These are phyloP conservation scores for Colletotrichum eleusines DNA, from an alignment of 2,329 filamentous ascomycete genomes.

Conservation along the genomic window DNA sequence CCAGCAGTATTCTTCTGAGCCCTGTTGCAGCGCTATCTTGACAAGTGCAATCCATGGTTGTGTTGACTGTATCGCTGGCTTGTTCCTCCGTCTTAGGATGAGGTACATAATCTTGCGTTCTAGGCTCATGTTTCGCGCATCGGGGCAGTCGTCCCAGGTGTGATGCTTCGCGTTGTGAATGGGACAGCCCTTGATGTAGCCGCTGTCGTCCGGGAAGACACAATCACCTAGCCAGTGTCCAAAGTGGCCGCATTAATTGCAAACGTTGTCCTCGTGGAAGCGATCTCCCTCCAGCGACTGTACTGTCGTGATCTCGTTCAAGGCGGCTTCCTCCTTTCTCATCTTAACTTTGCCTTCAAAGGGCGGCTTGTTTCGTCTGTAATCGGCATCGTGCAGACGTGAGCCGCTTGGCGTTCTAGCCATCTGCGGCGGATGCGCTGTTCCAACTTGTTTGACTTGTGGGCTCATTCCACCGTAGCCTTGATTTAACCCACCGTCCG, in stretches of 20 bases:
- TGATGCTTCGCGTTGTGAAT: constrained; percentile 13
- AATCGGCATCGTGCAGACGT: not conserved
- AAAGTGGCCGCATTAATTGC: constrained; percentile 3
- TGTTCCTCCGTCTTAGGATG: constrained; percentile 1
- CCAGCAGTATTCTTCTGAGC: not conserved
- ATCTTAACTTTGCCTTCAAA: constrained; percentile 7
- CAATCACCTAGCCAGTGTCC: constrained; percentile 17
- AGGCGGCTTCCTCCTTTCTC: not conserved
- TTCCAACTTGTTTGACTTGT: not conserved
- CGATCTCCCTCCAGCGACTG: not conserved
- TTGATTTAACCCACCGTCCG: too few relatives aligned
- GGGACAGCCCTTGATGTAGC: constrained; percentile 7
- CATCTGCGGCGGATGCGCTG: not conserved
- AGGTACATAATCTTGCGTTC: not conserved
- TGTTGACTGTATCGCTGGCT: constrained; percentile 8
- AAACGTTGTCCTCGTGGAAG: not conserved
- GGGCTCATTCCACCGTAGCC: not conserved
- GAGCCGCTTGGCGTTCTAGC: not conserved
- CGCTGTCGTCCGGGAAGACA: constrained; percentile 9
- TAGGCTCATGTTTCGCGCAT: not conserved
- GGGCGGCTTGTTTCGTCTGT: not conserved
- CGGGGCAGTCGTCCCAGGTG: constrained; percentile 1
- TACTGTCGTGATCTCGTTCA: not conserved
- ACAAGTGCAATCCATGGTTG: constrained; percentile 8
- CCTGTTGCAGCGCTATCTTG: not conserved